These are phyloP conservation scores for Microglena sp. DNA, from an alignment of 139 green algal species.

Conservation along the genomic window DNA sequence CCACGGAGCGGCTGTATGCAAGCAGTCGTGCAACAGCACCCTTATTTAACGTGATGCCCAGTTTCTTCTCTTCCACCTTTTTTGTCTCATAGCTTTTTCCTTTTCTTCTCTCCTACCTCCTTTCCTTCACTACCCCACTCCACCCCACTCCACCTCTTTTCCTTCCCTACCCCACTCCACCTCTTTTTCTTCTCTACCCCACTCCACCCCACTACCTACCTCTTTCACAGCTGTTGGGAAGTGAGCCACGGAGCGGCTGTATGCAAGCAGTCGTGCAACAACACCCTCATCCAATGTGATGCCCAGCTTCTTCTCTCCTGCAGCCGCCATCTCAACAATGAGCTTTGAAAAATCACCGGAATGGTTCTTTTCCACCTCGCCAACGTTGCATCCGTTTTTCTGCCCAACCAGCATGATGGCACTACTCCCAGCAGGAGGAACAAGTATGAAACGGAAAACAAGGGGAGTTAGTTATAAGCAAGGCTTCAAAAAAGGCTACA, in stretches of 20 bases:
- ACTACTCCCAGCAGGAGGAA: too few species aligned
- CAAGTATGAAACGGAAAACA: too few species aligned
- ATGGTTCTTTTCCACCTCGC: conserved; percentile 74
- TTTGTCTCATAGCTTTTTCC: too few species aligned
- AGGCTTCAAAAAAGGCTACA: too few species aligned
- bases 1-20: conserved; percentile 83
- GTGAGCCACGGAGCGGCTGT: conserved; percentile 81
- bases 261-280: conserved; percentile 74
- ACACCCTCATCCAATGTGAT: conserved; percentile 49
- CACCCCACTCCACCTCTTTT: too few species aligned
- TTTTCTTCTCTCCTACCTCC: too few species aligned
- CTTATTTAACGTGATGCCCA: conserved; percentile 52
- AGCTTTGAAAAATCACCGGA: conserved; percentile 64
- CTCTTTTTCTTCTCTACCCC: too few species aligned
- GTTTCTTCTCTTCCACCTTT: too few species aligned
- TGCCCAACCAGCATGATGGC: conserved; percentile 92
- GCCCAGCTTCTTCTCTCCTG: conserved; percentile 49
- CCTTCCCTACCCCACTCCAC: too few species aligned
- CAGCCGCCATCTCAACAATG: conserved; percentile 76
- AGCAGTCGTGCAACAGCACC: conserved; percentile 65
- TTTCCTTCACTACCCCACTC: too few species aligned
- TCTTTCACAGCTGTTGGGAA: conserved; percentile 98
- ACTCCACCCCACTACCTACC: too few species aligned
- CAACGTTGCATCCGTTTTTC: conserved; percentile 67
- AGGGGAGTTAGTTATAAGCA: too few species aligned